These are phyloP conservation scores for Zygosaccharomyces siamensis DNA, from an alignment of 805 yeast species.

Conservation along the genomic window DNA sequence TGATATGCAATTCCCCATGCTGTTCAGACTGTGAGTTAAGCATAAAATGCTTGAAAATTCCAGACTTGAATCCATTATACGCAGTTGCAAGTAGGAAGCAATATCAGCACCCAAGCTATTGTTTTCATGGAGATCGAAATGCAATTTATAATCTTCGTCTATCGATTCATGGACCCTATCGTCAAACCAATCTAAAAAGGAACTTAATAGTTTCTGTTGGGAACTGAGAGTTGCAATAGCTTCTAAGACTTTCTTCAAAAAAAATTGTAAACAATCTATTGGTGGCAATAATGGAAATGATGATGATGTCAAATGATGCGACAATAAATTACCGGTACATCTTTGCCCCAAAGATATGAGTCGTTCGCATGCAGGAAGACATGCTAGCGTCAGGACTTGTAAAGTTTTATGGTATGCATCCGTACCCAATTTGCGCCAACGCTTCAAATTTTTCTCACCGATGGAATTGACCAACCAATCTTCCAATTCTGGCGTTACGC, in stretches of 20 bases:
- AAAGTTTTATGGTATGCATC: constrained; percentile 47
- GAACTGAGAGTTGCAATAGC: constrained; percentile 12
- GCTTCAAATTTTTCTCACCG: constrained; percentile 60
- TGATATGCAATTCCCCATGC: neutral
- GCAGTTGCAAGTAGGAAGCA: constrained; percentile 8
- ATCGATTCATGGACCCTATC: constrained; percentile 19
- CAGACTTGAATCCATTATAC: neutral
- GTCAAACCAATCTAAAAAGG: constrained; percentile 22
- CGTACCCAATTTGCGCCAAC: constrained; percentile 49
- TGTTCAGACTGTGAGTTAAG: neutral
- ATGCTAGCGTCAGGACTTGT: constrained; percentile 43
- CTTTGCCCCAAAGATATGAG: constrained; percentile 38
- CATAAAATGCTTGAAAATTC: neutral
- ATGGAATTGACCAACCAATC: constrained; percentile 59
- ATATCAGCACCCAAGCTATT: constrained; percentile 9
- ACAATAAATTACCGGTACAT: constrained; percentile 11
- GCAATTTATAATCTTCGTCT: constrained; percentile 21
- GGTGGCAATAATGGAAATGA: neutral
- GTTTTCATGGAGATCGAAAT: constrained; percentile 5
- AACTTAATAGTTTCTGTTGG: constrained; percentile 13
- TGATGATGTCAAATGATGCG: constrained; percentile 4
- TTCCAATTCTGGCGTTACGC: constrained; percentile 11
- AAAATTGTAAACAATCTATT: constrained; percentile 8
- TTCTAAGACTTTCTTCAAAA: constrained; percentile 11
- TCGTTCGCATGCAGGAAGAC: constrained; percentile 55